Conservation (phyloP, 306 rosid genomes). For the Styphnolobium japonicum region DNA sequence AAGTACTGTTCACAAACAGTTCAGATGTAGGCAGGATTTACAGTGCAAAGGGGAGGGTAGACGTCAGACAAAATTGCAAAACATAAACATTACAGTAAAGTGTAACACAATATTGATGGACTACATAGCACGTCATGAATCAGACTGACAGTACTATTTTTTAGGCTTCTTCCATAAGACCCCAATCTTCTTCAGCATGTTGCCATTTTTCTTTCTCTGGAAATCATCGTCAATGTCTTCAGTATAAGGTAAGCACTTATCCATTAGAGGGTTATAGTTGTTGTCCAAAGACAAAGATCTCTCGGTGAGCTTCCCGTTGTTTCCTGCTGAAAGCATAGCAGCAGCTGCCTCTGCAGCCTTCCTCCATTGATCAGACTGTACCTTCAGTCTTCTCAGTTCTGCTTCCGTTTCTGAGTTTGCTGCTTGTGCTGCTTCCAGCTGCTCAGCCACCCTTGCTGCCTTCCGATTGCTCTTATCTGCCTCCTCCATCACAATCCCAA, state of each 20-base stretch:
- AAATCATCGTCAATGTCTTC: slow-evolving; percentile 81
- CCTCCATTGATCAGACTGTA: slow-evolving; percentile 97
- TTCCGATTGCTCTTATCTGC: slow-evolving; percentile 55
- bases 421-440: slow-evolving; percentile 68
- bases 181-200: slow-evolving; percentile 89
- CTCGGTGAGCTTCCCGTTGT: slow-evolving; percentile 64
- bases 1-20: background rate
- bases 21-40: background rate
- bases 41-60: background rate
- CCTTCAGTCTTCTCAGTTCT: slow-evolving; percentile 71
- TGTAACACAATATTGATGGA: background rate
- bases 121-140: background rate
- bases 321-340: slow-evolving; percentile 70
- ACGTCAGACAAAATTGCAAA: background rate
- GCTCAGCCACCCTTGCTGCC: slow-evolving; percentile 60
- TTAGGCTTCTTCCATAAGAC: slow-evolving; percentile 94
- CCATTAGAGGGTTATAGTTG: slow-evolving; percentile 45
- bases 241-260: slow-evolving; percentile 52
- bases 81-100: background rate
- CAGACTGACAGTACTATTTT: slow-evolving; percentile 34
- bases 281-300: slow-evolving; percentile 70
- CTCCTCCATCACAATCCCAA: slow-evolving; percentile 68
- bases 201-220: slow-evolving; percentile 82
- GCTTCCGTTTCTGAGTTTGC: slow-evolving; percentile 68
- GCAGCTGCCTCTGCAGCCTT: slow-evolving; percentile 98